Conservation (phyloP, 768 basidiomycete genomes). For the Rhizopogon vinicolor region DNA sequence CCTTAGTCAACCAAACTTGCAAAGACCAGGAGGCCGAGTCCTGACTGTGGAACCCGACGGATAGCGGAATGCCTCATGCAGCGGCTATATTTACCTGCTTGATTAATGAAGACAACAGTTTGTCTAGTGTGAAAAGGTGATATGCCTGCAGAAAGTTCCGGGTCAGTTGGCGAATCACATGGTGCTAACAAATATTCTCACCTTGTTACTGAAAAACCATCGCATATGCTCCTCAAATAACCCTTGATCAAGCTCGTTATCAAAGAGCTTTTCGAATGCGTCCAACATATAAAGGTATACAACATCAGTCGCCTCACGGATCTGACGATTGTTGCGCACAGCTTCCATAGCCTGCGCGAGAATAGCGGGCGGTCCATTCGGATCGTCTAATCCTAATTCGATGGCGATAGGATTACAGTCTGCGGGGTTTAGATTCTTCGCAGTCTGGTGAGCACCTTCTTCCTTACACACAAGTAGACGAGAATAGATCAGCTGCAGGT, state of each 20-base stretch:
- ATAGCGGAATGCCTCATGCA: neutral
- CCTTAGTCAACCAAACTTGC: neutral
- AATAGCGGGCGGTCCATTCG: conserved; percentile 66
- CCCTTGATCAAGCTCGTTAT: conserved; percentile 86
- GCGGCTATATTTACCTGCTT: conserved; percentile 66
- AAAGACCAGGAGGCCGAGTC: neutral
- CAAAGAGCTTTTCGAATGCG: conserved; percentile 91
- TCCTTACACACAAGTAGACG: conserved; percentile 84
- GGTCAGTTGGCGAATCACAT: conserved; percentile 2
- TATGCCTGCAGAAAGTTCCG: conserved; percentile 63
- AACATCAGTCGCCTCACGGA: conserved; percentile 50
- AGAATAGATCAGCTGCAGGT: conserved; percentile 74
- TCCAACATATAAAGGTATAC: conserved; percentile 88
- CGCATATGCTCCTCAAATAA: conserved; percentile 95
- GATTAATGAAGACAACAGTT: conserved; percentile 80
- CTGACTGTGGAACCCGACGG: neutral
- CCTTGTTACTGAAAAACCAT: conserved; percentile 89
- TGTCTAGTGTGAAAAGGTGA: conserved; percentile 90
- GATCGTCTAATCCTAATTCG: conserved; percentile 81
- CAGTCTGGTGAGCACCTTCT: conserved; percentile 66
- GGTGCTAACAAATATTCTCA: conserved; percentile 25
- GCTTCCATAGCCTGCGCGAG: conserved; percentile 63
- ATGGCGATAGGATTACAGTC: conserved; percentile 79
- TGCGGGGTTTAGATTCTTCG: conserved; percentile 58
- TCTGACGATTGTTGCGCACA: conserved; percentile 41